Base-by-base conservation (phyloP, 805 yeast genomes). In the Nakazawaea ernobii region DNA sequence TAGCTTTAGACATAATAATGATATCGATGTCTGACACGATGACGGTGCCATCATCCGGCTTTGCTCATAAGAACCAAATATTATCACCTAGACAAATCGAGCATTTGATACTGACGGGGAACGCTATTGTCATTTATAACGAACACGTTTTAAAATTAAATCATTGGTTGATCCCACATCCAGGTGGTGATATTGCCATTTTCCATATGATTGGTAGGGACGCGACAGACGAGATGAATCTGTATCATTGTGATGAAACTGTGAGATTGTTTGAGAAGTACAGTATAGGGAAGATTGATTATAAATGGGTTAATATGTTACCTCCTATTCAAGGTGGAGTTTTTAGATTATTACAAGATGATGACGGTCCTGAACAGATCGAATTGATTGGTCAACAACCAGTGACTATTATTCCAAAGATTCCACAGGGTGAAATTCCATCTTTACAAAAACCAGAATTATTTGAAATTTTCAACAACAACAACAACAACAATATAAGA, bases 301-400 rank as follows among this genome's bases (percentile, higher is more conserved):
- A 70, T 49, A 68, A 68, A 8, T 89, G 96, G 96, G 70, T 69
- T 45, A 85, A 86, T 63, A 65, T 89, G 61, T 60, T 86, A 32
- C 96, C 97, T 4, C 97, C 97, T 1, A 86, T 89, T 52, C 96
- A 88, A 65, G 95, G 96, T 11, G 96, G 88, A 1, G 51, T 49
- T 24, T 81, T 67, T 58, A 58, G 68, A 17, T 55, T 61, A 1
- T 46, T 61, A 14, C 63, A 67, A 46, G 53, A 57, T 2, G 60
- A 55, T 11, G 53, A 43, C 1, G 32, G 35, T 8, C 14, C 42
- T 1, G 24, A 39, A 9, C 15, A 51, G 4, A 41, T 9, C 7
- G 50, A 42, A 29, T 48, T 66, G 49, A 60, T 68, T 1, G 84
- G 84, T 2, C 68, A 62, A 46, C 69, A 73, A 20, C 59, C 61